phyloP scores from a whole-genome alignment of 495 filamentous ascomycete genomes.

The Tuber brumale region DNA sequence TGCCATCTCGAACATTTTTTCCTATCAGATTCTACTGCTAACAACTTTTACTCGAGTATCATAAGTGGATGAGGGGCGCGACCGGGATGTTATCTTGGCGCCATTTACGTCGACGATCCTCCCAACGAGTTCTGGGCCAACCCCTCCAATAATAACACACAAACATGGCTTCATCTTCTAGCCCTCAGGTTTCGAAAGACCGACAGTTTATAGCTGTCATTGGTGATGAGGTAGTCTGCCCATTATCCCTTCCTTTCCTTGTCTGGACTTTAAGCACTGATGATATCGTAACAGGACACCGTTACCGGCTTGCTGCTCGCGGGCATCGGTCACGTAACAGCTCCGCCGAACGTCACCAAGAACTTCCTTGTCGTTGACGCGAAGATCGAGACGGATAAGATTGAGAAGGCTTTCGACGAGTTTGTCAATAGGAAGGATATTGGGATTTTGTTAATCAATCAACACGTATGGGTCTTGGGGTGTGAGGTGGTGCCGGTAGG shows the following conservation, averaged over 20 bases:
- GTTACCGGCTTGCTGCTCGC: conserved; percentile 91
- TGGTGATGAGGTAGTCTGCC: conserved; percentile 74
- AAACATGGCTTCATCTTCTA: conserved; percentile 3
- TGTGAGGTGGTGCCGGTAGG: neutral
- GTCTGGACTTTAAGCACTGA: conserved; percentile 3
- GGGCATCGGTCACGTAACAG: conserved; percentile 81
- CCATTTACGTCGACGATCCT: neutral
- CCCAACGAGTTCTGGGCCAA: neutral
- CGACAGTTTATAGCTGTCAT: conserved; percentile 96
- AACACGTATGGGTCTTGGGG: conserved; percentile 63
- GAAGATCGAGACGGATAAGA: conserved; percentile 80
- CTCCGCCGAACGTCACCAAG: conserved; percentile 76
- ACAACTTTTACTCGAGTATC: too few relatives aligned
- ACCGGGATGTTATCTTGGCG: neutral
- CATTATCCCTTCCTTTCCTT: neutral
- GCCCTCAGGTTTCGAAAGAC: conserved; percentile 54
- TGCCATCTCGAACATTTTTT: neutral
- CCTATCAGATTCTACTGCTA: neutral
- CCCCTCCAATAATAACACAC: neutral
- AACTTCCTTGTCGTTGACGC: conserved; percentile 95
- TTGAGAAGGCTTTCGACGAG: conserved; percentile 83
- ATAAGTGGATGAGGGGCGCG: neutral
- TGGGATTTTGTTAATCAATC: conserved; percentile 91
- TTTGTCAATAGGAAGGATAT: conserved; percentile 92
- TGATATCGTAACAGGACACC: conserved; percentile 57